Conservation (phyloP, 2,329 filamentous ascomycete species). For the Botrytis pseudocinerea region DNA sequence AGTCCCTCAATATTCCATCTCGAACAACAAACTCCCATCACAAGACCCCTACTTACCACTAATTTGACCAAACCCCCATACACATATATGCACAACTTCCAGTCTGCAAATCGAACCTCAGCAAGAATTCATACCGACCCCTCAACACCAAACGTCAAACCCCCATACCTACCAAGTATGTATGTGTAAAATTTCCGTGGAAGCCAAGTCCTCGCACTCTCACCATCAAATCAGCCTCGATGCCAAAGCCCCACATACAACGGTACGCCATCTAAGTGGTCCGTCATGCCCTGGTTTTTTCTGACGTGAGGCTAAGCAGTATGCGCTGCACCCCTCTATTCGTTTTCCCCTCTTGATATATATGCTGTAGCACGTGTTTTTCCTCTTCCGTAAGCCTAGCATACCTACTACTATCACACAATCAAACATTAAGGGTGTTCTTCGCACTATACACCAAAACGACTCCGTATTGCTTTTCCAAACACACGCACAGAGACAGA, state of each 20-base stretch:
- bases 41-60: neutral
- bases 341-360: neutral
- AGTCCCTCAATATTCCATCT: neutral
- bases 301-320: slow-evolving; percentile 13
- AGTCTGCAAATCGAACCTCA: neutral
- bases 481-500: neutral
- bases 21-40: neutral
- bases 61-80: neutral
- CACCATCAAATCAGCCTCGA: neutral
- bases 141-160: neutral
- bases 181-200: neutral
- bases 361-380: neutral
- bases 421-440: neutral
- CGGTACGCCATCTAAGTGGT: slow-evolving; percentile 5
- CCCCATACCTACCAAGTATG: neutral
- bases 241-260: neutral
- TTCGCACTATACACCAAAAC: neutral
- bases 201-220: neutral
- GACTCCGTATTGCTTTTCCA: neutral
- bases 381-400: slow-evolving; percentile 7
- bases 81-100: neutral
- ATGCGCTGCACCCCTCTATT: neutral
- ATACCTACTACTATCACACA: neutral
- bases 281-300: neutral
- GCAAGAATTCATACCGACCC: neutral